Evolutionary conservation across 2,329 filamentous ascomycete genomes (phyloP).

Genomic region (Ophiostoma novo-ulmi): DNA sequence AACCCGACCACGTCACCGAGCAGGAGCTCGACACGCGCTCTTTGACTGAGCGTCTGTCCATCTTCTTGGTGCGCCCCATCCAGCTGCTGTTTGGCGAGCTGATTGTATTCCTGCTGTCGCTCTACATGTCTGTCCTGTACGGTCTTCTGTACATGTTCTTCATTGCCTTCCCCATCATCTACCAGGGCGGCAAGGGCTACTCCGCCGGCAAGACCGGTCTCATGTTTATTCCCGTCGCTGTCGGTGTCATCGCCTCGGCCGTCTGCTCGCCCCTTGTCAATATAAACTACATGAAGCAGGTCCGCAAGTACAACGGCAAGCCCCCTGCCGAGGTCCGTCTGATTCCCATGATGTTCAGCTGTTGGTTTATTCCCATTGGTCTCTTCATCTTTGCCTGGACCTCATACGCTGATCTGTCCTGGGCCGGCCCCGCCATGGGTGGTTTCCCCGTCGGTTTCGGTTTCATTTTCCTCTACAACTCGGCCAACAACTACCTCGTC

Average conservation of each 20-base stretch:
- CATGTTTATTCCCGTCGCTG: slow-evolving; percentile 79
- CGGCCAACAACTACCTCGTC: slow-evolving; percentile 68
- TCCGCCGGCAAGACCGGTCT: slow-evolving; percentile 67
- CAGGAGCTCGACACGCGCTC: slow-evolving; percentile 71
- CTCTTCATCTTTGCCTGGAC: slow-evolving; percentile 50
- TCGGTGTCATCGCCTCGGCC: slow-evolving; percentile 65
- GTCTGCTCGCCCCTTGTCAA: slow-evolving; percentile 68
- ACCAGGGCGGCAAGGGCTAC: slow-evolving; percentile 74
- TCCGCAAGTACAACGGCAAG: slow-evolving; percentile 58
- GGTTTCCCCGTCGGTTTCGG: slow-evolving; percentile 71
- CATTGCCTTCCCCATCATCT: slow-evolving; percentile 65
- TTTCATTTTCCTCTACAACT: slow-evolving; percentile 79
- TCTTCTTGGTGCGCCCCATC: slow-evolving; percentile 78
- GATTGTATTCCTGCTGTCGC: slow-evolving; percentile 75
- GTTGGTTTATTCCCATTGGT: slow-evolving; percentile 63
- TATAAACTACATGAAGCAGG: slow-evolving; percentile 68
- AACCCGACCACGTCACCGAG: slow-evolving; percentile 67
- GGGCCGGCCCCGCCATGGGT: slow-evolving; percentile 67
- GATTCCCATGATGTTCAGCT: slow-evolving; percentile 75
- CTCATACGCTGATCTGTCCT: slow-evolving; percentile 60
- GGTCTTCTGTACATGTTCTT: slow-evolving; percentile 74
- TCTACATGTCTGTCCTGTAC: slow-evolving; percentile 83
- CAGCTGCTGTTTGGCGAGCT: slow-evolving; percentile 78
- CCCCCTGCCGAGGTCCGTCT: slow-evolving; percentile 74
- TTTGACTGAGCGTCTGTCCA: slow-evolving; percentile 59